A percentile compares a stretch with the other conserved stretches of the same genome.
Evolutionary conservation across 768 basidiomycete genomes (phyloP).

Genomic region (Suillus hirtellus): DNA sequence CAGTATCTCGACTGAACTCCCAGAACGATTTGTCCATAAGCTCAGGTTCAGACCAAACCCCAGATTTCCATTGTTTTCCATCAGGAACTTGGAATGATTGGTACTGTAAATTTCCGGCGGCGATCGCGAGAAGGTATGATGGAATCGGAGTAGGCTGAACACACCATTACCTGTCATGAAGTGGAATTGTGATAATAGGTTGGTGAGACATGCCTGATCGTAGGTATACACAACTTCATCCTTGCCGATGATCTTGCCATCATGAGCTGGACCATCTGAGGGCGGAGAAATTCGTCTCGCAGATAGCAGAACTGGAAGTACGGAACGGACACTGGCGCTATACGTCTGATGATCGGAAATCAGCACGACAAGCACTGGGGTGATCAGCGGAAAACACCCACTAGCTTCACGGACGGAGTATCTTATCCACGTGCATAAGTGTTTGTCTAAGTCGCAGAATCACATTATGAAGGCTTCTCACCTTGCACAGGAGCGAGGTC

Average conservation of each 20-base stretch:
- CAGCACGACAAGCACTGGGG: not conserved
- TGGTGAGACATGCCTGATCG: constrained; percentile 41
- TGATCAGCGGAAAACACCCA: constrained; percentile 20
- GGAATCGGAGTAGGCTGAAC: constrained; percentile 53
- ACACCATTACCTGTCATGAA: not conserved
- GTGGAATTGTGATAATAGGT: not conserved
- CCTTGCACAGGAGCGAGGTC: constrained; percentile 52
- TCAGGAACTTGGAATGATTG: constrained; percentile 38
- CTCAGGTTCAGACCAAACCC: constrained; percentile 63
- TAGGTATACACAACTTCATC: constrained; percentile 50
- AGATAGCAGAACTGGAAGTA: constrained; percentile 56
- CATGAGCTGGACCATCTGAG: constrained; percentile 41
- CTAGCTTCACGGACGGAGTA: constrained; percentile 56
- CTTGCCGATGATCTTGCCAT: constrained; percentile 43
- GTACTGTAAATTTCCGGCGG: constrained; percentile 56
- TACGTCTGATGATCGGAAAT: constrained; percentile 40
- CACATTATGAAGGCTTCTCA: constrained; percentile 10
- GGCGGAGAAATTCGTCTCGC: constrained; percentile 54
- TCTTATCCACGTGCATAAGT: constrained; percentile 30
- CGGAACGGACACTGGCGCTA: constrained; percentile 46
- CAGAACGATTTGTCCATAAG: constrained; percentile 49
- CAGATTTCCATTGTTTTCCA: constrained; percentile 50
- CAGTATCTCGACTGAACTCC: constrained; percentile 60
- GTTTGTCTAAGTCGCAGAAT: not conserved
- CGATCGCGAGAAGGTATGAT: constrained; percentile 61